phyloP scores from a whole-genome alignment of 2,329 filamentous ascomycete genomes.

The Pseudogymnoascus sp. region DNA sequence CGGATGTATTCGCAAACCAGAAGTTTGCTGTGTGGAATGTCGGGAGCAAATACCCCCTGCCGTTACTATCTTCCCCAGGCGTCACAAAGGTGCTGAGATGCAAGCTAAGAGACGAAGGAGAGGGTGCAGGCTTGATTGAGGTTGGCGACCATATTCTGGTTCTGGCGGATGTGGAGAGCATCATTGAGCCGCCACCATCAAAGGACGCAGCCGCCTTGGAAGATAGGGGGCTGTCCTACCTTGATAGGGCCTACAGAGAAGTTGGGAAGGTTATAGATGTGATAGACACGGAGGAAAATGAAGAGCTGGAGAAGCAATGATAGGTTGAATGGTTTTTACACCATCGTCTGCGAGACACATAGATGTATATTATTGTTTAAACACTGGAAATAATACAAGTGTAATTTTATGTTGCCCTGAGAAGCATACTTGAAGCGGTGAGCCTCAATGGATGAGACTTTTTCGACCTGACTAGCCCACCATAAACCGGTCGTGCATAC shows the following conservation, averaged over 20 bases:
- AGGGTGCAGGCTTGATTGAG: slow-evolving; percentile 15
- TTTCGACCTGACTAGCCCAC: not conserved
- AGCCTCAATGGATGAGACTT: not conserved
- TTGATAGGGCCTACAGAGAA: slow-evolving; percentile 11
- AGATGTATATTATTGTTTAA: slow-evolving; percentile 5
- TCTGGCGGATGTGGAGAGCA: slow-evolving; percentile 19
- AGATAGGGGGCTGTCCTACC: slow-evolving; percentile 5
- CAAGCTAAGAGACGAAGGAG: slow-evolving; percentile 13
- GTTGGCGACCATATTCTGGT: slow-evolving; percentile 25
- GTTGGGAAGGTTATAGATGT: slow-evolving; percentile 10
- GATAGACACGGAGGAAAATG: not conserved
- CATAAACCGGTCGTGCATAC: not conserved
- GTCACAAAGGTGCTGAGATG: slow-evolving; percentile 19
- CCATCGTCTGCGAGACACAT: not conserved
- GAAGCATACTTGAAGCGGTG: not conserved
- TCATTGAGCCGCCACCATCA: slow-evolving; percentile 13
- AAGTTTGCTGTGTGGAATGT: slow-evolving; percentile 5
- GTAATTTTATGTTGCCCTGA: not conserved
- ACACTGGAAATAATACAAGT: not conserved
- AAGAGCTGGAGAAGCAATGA: not conserved
- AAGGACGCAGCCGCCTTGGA: slow-evolving; percentile 5
- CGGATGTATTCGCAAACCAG: slow-evolving; percentile 8
- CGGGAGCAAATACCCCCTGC: slow-evolving; percentile 9
- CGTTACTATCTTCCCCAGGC: slow-evolving; percentile 14
- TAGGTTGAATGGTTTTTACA: not conserved